Conservation (phyloP, 768 basidiomycete species). For the Tephrocybe sp. region DNA sequence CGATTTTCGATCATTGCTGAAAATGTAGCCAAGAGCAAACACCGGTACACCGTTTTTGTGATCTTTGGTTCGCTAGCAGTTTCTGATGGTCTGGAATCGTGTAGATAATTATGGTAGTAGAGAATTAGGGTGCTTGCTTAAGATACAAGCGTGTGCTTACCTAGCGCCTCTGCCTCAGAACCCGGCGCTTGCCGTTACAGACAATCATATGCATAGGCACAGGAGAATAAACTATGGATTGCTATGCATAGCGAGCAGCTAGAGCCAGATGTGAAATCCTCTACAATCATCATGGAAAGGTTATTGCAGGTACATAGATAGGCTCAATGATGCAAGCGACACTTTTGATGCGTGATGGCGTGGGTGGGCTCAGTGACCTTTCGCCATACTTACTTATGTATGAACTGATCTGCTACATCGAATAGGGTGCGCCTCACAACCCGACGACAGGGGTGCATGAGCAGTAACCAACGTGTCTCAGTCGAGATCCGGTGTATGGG, state of each 20-base stretch:
- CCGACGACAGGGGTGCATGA: background rate
- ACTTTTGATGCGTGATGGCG: constrained; percentile 1
- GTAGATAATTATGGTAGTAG: background rate
- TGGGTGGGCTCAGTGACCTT: background rate
- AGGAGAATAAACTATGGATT: background rate
- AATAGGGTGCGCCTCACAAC: no score
- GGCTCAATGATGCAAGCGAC: background rate
- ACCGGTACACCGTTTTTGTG: constrained; percentile 8
- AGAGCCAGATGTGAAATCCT: background rate
- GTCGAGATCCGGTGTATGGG: background rate
- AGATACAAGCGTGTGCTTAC: constrained; percentile 4
- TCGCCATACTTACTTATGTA: no score
- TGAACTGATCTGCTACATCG: no score
- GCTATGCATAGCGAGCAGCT: background rate
- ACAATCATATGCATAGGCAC: background rate
- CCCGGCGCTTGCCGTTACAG: constrained; percentile 3
- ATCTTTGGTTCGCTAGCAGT: constrained; percentile 3
- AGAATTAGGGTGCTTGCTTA: constrained; percentile 1
- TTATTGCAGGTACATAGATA: background rate
- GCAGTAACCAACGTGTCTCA: background rate
- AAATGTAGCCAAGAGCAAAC: background rate
- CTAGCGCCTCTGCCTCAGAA: background rate
- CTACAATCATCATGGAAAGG: constrained; percentile 2
- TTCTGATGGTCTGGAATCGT: constrained; percentile 6
- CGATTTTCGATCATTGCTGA: background rate